These are phyloP conservation scores for Alternaria conjuncta DNA, from an alignment of 2,329 filamentous ascomycete genomes.

Conservation along the genomic window DNA sequence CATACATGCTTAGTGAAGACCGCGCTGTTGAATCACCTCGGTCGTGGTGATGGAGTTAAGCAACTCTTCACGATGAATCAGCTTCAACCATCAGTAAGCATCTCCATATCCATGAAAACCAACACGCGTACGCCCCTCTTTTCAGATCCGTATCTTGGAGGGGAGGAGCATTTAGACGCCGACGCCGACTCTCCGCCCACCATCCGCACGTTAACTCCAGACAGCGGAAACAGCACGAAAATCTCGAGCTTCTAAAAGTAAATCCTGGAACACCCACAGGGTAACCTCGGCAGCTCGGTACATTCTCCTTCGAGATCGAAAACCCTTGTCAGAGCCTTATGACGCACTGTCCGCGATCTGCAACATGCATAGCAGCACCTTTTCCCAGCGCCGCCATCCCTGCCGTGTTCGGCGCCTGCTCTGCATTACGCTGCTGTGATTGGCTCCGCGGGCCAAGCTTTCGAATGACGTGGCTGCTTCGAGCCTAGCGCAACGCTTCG, in stretches of 20 bases:
- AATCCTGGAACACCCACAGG: neutral
- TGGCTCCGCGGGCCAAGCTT: neutral
- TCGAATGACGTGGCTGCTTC: neutral
- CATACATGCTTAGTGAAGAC: neutral
- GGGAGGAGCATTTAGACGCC: neutral
- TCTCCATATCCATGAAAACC: neutral
- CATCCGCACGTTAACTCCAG: neutral
- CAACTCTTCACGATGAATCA: neutral
- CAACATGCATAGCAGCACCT: neutral
- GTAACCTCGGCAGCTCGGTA: conserved; percentile 9
- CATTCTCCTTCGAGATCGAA: neutral
- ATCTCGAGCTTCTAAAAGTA: neutral
- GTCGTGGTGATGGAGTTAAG: neutral
- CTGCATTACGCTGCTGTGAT: neutral
- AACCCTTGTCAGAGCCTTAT: neutral
- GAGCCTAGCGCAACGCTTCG: neutral
- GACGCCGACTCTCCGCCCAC: neutral
- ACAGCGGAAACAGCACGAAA: neutral
- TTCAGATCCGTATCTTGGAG: neutral
- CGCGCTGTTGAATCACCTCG: neutral
- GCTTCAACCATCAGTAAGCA: neutral
- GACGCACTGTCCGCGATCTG: conserved; percentile 14
- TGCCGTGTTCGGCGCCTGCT: neutral
- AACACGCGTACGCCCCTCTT: neutral
- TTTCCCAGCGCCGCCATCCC: neutral